A percentile compares a stretch with the other conserved stretches of the same genome.
Evolutionary conservation across 768 basidiomycete species (phyloP).

Genomic region (Candolleomyces eurysporus): DNA sequence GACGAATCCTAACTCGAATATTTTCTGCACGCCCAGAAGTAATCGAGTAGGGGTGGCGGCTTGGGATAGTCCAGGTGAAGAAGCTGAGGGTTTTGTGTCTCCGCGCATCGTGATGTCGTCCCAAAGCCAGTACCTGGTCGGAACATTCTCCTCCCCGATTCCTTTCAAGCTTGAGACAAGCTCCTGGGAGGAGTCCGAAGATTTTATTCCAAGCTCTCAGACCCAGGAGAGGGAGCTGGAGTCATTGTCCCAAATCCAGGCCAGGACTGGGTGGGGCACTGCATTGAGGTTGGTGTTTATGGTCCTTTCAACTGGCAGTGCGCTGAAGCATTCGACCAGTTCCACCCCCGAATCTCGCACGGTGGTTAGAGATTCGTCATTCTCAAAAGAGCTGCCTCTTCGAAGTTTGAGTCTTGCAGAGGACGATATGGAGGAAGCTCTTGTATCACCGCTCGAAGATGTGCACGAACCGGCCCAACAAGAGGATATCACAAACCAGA

Average conservation of each 20-base stretch:
- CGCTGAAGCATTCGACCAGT: background rate
- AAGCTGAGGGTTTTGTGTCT: background rate
- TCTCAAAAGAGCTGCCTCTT: slow-evolving; percentile 5
- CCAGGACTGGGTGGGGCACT: background rate
- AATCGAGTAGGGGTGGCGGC: background rate
- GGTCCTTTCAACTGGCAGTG: background rate
- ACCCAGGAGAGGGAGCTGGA: slow-evolving; percentile 2
- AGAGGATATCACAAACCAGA: background rate
- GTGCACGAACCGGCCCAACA: background rate
- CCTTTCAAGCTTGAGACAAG: background rate
- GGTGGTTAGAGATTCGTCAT: background rate
- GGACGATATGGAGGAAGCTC: background rate
- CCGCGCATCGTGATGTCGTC: background rate
- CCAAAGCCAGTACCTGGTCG: background rate
- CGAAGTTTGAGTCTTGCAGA: background rate
- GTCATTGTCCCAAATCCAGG: too few relatives aligned
- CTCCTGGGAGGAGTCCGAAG: background rate
- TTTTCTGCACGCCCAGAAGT: background rate
- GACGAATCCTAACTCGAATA: too few relatives aligned
- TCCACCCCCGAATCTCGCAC: background rate
- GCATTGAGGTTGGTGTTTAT: background rate
- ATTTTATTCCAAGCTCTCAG: background rate
- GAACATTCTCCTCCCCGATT: background rate
- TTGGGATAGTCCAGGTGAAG: background rate
- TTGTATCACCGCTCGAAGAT: background rate